These are phyloP conservation scores for Gastrodia elata DNA, from an alignment of 106 monocot species.

Conservation along the genomic window DNA sequence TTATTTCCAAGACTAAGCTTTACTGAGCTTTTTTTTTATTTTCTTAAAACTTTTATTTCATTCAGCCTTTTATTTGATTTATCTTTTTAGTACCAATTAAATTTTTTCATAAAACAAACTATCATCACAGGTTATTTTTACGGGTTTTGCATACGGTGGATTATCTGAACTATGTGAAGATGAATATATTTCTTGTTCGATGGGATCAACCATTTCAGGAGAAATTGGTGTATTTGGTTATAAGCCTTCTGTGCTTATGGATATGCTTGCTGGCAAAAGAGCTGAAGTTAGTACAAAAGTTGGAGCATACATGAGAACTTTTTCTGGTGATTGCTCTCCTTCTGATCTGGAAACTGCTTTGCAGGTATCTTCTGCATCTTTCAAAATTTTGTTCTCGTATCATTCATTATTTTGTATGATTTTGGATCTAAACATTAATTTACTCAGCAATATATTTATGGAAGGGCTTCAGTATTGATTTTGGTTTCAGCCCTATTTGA, in stretches of 20 bases:
- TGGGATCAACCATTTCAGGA: constrained; percentile 93
- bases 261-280: constrained; percentile 99
- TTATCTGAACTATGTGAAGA: constrained; percentile 90
- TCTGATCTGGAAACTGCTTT: constrained; percentile 97
- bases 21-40: background rate
- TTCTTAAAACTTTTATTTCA: background rate
- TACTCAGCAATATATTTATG: background rate
- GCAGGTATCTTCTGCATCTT: constrained; percentile 40
- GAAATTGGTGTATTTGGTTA: constrained; percentile 97
- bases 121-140: constrained; percentile 76
- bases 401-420: background rate
- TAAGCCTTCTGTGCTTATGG: constrained; percentile 93
- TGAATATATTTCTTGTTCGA: constrained; percentile 94
- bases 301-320: constrained; percentile 93
- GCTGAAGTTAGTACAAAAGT: constrained; percentile 91
- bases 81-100: background rate
- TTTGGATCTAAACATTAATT: background rate
- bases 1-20: background rate
- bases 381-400: background rate
- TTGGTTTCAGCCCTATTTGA: background rate
- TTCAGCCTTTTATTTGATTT: background rate
- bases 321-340: constrained; percentile 96
- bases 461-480: background rate
- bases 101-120: background rate
- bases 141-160: constrained; percentile 97